Evolutionary conservation across 345 rosid genomes (phyloP).

Genomic region (Luvunga scandens): DNA sequence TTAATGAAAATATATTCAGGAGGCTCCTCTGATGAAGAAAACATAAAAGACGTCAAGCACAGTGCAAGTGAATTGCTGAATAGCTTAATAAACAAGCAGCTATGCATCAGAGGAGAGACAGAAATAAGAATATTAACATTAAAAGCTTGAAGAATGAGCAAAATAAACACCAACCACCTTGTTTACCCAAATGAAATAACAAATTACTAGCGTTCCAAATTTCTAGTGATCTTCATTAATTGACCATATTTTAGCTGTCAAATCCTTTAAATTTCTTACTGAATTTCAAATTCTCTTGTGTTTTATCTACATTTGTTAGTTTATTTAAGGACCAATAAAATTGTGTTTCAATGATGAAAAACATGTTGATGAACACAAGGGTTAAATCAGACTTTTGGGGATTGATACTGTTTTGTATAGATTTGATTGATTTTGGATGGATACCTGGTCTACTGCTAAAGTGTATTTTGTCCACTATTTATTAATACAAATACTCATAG

Average conservation of each 20-base stretch:
- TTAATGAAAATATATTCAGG: slow-evolving; percentile 79
- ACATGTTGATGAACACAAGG: background rate
- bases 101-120: background rate
- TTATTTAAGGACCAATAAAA: background rate
- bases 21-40: slow-evolving; percentile 55
- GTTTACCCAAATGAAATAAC: background rate
- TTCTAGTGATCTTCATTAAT: background rate
- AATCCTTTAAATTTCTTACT: background rate
- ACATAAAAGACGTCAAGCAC: slow-evolving; percentile 12
- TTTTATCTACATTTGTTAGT: background rate
- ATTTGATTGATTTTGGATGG: no score
- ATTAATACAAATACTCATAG: no score
- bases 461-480: no score
- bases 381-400: no score
- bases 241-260: background rate
- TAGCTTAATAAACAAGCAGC: background rate
- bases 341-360: background rate
- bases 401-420: no score
- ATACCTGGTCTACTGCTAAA: no score
- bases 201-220: background rate
- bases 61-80: background rate
- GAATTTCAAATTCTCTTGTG: background rate
- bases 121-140: background rate
- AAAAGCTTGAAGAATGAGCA: background rate
- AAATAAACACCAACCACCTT: background rate